Percentiles rank a stretch among this genome's conserved stretches.
phyloP scores from a whole-genome alignment of 257 asterid species.

The Henckelia pumila region DNA sequence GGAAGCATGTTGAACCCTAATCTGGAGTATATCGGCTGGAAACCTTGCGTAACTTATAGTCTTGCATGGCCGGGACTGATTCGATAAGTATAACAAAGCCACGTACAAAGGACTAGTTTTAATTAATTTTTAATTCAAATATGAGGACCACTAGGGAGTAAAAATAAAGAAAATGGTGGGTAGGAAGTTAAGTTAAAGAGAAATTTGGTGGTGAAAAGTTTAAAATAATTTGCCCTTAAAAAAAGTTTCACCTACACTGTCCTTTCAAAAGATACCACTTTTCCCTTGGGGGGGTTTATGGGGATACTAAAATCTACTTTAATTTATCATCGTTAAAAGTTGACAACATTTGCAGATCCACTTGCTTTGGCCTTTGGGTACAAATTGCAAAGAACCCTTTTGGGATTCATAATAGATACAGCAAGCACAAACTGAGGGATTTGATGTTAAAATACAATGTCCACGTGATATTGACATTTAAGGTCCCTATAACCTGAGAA shows the following conservation, averaged over 20 bases:
- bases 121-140: no score
- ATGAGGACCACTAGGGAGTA: no score
- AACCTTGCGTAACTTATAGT: no score
- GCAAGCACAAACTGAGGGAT: not conserved
- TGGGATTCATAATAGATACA: constrained; percentile 6
- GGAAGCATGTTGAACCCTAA: no score
- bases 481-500: not conserved
- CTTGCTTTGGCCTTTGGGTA: not conserved
- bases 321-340: not conserved
- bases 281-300: constrained; percentile 6
- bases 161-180: no score
- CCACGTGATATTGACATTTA: not conserved
- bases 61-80: no score
- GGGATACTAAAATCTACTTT: not conserved
- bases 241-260: not conserved
- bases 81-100: no score
- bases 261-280: constrained; percentile 11
- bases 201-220: no score
- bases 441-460: constrained; percentile 14
- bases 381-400: not conserved
- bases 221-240: no score
- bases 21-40: no score
- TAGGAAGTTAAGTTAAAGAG: no score
- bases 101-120: no score
- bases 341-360: not conserved